These are phyloP conservation scores for Plasmodium vinckei DNA, from an alignment of 169 alveolate species.

Conservation along the genomic window DNA sequence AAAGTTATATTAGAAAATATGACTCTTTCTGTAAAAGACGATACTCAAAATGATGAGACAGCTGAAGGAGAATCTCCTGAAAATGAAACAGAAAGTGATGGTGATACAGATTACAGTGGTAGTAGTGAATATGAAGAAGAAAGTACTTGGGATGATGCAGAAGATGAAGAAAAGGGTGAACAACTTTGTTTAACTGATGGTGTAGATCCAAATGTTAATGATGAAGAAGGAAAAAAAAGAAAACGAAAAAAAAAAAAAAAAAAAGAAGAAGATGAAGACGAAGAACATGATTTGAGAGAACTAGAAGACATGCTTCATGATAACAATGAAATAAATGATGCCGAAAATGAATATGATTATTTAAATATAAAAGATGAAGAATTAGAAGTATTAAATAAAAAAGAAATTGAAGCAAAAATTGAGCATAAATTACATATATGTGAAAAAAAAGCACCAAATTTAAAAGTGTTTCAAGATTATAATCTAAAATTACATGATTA, in stretches of 20 bases:
- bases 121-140: constrained; percentile 4
- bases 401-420: constrained; percentile 77
- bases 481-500: constrained; percentile 80
- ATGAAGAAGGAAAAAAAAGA: constrained; percentile 41
- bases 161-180: background rate
- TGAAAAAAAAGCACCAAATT: constrained; percentile 77
- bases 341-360: constrained; percentile 74
- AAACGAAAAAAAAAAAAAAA: constrained; percentile 31
- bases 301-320: constrained; percentile 46
- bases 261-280: constrained; percentile 9
- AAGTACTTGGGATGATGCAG: background rate
- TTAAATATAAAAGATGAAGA: constrained; percentile 74
- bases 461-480: constrained; percentile 78
- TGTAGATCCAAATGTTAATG: background rate
- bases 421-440: constrained; percentile 78
- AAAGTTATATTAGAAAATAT: constrained; percentile 21
- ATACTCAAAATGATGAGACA: background rate
- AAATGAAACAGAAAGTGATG: background rate
- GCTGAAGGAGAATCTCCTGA: background rate
- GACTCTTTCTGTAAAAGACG: background rate
- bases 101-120: background rate
- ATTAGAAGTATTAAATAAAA: constrained; percentile 76
- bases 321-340: constrained; percentile 50
- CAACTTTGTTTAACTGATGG: background rate
- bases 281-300: constrained; percentile 39